A percentile compares a stretch with the other conserved stretches of the same genome.
These are phyloP conservation scores for Fusarium illudens DNA, from an alignment of 2,329 filamentous ascomycete species.

Conservation along the genomic window DNA sequence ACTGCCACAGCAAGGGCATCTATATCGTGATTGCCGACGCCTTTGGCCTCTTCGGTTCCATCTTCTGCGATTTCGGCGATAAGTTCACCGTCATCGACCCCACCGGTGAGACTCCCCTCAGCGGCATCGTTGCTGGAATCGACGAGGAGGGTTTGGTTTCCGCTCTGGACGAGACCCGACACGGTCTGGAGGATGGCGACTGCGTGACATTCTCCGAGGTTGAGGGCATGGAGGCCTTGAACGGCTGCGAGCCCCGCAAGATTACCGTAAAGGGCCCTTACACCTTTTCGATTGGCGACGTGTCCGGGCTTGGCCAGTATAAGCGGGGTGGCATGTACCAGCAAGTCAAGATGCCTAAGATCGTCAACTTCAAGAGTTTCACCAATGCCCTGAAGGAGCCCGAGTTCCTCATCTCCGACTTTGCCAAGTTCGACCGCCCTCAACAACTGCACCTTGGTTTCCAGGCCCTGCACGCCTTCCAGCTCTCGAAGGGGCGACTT, in stretches of 20 bases:
- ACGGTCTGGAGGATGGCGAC: conserved; percentile 95
- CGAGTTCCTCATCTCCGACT: conserved; percentile 91
- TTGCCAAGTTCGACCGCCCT: conserved; percentile 96
- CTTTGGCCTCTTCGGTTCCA: conserved; percentile 91
- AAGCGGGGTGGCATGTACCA: conserved; percentile 87
- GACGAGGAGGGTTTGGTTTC: conserved; percentile 91
- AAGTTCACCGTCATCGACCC: conserved; percentile 91
- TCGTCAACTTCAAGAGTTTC: conserved; percentile 86
- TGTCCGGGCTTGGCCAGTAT: conserved; percentile 87
- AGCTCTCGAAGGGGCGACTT: conserved; percentile 75
- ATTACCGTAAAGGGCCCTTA: conserved; percentile 95
- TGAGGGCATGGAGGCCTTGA: conserved; percentile 89
- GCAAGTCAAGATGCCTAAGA: conserved; percentile 98
- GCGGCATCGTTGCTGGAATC: conserved; percentile 89
- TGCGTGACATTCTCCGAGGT: conserved; percentile 95
- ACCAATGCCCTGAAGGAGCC: conserved; percentile 82
- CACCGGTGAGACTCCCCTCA: conserved; percentile 87
- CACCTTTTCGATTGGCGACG: conserved; percentile 96
- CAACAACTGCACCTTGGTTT: conserved; percentile 91
- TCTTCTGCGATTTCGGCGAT: conserved; percentile 97
- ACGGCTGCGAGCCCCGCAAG: conserved; percentile 84
- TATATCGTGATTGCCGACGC: conserved; percentile 89
- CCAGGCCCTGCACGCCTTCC: conserved; percentile 90
- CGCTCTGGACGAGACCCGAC: conserved; percentile 90
- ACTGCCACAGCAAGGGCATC: conserved; percentile 93